phyloP scores from a whole-genome alignment of 2,329 filamentous ascomycete genomes.

The Botrytis pseudocinerea region DNA sequence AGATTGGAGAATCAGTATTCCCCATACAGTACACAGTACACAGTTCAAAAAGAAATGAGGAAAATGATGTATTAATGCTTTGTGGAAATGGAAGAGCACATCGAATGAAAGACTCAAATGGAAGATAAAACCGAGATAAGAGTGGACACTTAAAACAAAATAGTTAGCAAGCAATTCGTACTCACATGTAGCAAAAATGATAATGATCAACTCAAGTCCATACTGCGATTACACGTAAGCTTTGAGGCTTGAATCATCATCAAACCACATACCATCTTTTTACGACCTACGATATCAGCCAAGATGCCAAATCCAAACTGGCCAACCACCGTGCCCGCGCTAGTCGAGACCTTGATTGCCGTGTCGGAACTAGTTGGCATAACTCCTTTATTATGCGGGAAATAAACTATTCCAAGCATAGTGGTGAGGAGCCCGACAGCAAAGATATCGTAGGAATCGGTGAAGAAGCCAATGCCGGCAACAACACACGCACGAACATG shows the following conservation, averaged over 20 bases:
- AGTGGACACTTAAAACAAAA: neutral
- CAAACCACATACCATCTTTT: constrained; percentile 52
- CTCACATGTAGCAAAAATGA: constrained; percentile 68
- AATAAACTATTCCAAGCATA: constrained; percentile 40
- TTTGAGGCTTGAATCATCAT: neutral
- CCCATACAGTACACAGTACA: neutral
- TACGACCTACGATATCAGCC: constrained; percentile 74
- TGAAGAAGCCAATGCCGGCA: constrained; percentile 78
- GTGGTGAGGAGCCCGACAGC: constrained; percentile 65
- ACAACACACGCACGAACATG: constrained; percentile 75
- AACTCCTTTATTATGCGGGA: constrained; percentile 44
- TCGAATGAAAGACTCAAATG: neutral
- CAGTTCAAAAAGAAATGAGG: neutral
- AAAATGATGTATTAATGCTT: neutral
- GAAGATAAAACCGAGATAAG: neutral
- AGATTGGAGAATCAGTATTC: neutral
- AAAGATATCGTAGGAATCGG: constrained; percentile 69
- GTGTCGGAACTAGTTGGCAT: constrained; percentile 71
- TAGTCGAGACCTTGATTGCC: constrained; percentile 81
- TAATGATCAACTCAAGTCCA: constrained; percentile 74
- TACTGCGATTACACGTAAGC: constrained; percentile 47
- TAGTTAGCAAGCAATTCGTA: neutral
- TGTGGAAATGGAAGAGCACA: neutral
- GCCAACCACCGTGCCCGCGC: constrained; percentile 77
- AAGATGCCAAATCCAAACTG: constrained; percentile 77